phyloP scores from a whole-genome alignment of 2,329 filamentous ascomycete species.

The Botrytis aclada region DNA sequence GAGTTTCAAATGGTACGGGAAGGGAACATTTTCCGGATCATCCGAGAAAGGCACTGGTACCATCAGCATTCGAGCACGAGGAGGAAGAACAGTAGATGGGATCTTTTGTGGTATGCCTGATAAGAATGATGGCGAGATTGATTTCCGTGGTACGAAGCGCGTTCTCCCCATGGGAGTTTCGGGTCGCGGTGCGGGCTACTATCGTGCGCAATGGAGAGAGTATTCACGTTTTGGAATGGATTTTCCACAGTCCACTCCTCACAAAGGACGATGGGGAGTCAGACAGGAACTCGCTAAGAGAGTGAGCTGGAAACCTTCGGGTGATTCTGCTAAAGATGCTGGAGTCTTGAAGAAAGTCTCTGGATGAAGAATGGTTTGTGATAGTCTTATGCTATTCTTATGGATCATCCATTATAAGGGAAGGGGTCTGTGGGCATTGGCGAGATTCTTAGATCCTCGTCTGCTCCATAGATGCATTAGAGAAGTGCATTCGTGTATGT shows the following conservation, averaged over 20 bases:
- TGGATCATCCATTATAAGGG: neutral
- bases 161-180: neutral
- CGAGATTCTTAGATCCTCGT: neutral
- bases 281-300: neutral
- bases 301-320: neutral
- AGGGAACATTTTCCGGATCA: neutral
- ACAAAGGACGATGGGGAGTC: neutral
- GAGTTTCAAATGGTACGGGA: neutral
- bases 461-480: neutral
- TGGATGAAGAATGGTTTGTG: neutral
- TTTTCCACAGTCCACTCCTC: neutral
- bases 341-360: neutral
- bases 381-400: neutral
- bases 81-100: neutral
- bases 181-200: neutral
- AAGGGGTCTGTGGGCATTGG: neutral
- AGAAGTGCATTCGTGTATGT: too few species aligned
- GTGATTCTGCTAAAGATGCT: neutral
- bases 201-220: neutral
- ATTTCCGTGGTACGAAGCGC: neutral
- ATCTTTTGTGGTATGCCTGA: neutral
- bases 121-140: constrained; percentile 2
- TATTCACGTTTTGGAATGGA: neutral
- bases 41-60: neutral
- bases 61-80: neutral